Base-by-base conservation (phyloP, 371 early-diverging fungal species). In the Vairimorpha apis region DNA sequence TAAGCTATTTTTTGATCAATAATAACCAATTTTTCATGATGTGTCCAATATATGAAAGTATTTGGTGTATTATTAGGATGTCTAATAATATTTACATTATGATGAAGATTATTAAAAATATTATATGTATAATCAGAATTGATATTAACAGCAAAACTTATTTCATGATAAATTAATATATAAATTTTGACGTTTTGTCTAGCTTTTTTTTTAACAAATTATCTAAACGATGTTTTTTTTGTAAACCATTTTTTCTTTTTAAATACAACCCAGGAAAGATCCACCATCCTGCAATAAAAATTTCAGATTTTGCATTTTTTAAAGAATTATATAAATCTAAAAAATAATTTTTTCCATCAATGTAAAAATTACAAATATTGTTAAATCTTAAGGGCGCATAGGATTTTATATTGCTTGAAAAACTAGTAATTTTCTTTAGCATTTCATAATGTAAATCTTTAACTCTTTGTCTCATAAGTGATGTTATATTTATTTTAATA, bases 201-300 rank as follows among this genome's bases (percentile, higher is more conserved):
- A 7, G 94, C 94, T 81, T 90, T 66, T 86, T 83, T 72, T 89
- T 82, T 16, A 93, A 82, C 38, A 92, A 75, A 45, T 88, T 79
- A 76, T 93, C 94, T 21, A 93, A 66, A 32, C 94, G 86, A 76
- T 87, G 89, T 59, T 87, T 87, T 72, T 88, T 85, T 64, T 90
- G 86, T 51, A 87, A 78, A 65, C 85, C 85, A 25, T 88, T 86
- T 1, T 4, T 38, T 21, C 91, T 84, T 21, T 88, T 86, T 63
- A 93, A 78, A 79, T 90, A 91, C 85, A 88, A 74, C 35, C 76
- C 70, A 3, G 77, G 77, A 16, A 72, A 73, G 10, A 79, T 35
- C 77, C 92, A 92, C 94, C 94, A 93, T 81, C 90, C 93, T 37
- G 86, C 86, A 73, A 92, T 91, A 79, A 88, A 91, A 55, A 92